Percentiles rank a stretch among this genome's conserved stretches.
Evolutionary conservation across 179 eudicot genomes (phyloP).

Genomic region (Sideroxylon spinosum): DNA sequence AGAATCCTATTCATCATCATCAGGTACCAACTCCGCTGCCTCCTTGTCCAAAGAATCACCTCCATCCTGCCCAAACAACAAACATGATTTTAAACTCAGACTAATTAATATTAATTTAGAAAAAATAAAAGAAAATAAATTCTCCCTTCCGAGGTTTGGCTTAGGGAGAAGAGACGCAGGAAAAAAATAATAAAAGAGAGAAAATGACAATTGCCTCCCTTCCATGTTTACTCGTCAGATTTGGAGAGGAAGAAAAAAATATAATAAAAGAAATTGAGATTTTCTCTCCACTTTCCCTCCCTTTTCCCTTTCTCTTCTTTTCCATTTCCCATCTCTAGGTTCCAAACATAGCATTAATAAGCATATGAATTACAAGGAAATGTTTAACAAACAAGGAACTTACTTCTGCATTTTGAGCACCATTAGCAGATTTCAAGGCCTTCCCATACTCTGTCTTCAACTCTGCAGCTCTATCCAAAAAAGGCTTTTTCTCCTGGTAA

Average conservation of each 20-base stretch:
- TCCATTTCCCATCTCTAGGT: too few relatives aligned
- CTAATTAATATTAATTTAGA: too few relatives aligned
- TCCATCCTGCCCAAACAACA: conserved; percentile 14
- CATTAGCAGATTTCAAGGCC: conserved; percentile 33
- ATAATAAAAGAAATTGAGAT: too few relatives aligned
- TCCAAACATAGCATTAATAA: too few relatives aligned
- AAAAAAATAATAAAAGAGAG: too few relatives aligned
- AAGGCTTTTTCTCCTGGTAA: conserved; percentile 63
- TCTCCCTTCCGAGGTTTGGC: too few relatives aligned
- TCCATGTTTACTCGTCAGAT: too few relatives aligned
- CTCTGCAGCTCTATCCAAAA: conserved; percentile 59
- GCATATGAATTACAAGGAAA: neutral
- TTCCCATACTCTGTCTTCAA: conserved; percentile 66
- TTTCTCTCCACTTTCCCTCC: too few relatives aligned
- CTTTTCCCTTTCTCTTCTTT: too few relatives aligned
- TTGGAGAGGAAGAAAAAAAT: too few relatives aligned
- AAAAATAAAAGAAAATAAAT: neutral
- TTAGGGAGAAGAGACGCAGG: too few relatives aligned
- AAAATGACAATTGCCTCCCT: too few relatives aligned
- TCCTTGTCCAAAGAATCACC: conserved; percentile 16
- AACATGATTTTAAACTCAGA: neutral
- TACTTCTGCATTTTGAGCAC: conserved; percentile 50
- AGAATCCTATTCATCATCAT: conserved; percentile 15
- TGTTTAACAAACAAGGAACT: neutral
- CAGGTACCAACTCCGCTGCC: conserved; percentile 16